Evolutionary conservation across 2,329 filamentous ascomycete species (phyloP).

Genomic region (Aspergillus arachidicola): DNA sequence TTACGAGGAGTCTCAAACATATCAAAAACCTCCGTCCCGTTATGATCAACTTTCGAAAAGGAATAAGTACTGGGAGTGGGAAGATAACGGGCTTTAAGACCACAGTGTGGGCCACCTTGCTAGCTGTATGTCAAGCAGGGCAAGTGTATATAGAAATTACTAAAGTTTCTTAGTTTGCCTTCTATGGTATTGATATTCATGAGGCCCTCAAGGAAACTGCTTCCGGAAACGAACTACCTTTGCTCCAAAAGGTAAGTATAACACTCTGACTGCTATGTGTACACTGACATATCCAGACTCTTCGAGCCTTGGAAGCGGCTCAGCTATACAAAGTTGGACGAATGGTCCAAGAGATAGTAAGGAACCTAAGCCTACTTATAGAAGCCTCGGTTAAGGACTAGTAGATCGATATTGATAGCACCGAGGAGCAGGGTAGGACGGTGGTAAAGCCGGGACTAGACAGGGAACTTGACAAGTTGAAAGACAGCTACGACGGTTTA

Average conservation of each 20-base stretch:
- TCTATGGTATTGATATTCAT: constrained; percentile 69
- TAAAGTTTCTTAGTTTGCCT: constrained; percentile 60
- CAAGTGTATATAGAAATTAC: constrained; percentile 5
- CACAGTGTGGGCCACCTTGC: constrained; percentile 73
- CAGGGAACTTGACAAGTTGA: constrained; percentile 73
- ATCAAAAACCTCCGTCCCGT: constrained; percentile 75
- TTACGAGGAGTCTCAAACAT: constrained; percentile 65
- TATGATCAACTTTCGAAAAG: constrained; percentile 73
- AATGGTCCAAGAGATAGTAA: constrained; percentile 67
- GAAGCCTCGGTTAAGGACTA: constrained; percentile 13
- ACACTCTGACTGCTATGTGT: background rate
- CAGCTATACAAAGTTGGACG: constrained; percentile 68
- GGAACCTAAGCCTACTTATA: background rate
- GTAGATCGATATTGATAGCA: constrained; percentile 76
- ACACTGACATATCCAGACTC: constrained; percentile 47
- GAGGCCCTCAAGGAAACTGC: constrained; percentile 63
- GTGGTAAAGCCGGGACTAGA: constrained; percentile 75
- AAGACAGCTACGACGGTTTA: constrained; percentile 75
- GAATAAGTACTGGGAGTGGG: constrained; percentile 61
- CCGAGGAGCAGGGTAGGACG: constrained; percentile 69
- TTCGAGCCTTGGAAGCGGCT: constrained; percentile 60
- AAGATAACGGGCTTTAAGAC: constrained; percentile 61
- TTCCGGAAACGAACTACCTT: constrained; percentile 54
- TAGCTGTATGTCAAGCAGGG: constrained; percentile 44
- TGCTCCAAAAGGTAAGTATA: constrained; percentile 56